Percentiles rank a stretch among this genome's conserved stretches.
Evolutionary conservation across 768 basidiomycete species (phyloP).

Genomic region (Chalciporus piperatus): DNA sequence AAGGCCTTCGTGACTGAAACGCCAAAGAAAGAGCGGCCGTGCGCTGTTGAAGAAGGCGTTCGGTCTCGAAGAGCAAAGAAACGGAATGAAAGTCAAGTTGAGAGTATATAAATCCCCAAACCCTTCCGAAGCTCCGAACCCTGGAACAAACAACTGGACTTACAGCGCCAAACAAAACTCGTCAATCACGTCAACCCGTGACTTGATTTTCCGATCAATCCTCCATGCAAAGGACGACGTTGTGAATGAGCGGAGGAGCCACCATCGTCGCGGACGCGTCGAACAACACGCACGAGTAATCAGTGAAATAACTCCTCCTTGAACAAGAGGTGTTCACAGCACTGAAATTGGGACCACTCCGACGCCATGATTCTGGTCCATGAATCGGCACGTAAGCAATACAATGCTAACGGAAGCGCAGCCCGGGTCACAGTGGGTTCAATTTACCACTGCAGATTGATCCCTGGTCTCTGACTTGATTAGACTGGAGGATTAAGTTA

Average conservation of each 20-base stretch:
- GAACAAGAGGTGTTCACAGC: too few relatives aligned
- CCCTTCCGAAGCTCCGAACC: conserved; percentile 10
- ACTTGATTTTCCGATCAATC: conserved; percentile 13
- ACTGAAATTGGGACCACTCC: too few relatives aligned
- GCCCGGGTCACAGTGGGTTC: neutral
- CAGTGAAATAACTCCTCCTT: too few relatives aligned
- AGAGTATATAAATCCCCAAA: conserved; percentile 4
- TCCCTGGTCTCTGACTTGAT: too few relatives aligned
- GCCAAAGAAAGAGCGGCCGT: conserved; percentile 33
- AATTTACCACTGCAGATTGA: neutral
- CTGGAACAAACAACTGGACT: conserved; percentile 21
- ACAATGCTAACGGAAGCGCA: neutral
- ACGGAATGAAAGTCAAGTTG: neutral
- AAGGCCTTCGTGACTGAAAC: conserved; percentile 36
- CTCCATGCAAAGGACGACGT: too few relatives aligned
- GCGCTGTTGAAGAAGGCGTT: conserved; percentile 13
- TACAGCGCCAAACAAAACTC: conserved; percentile 22
- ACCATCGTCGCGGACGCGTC: too few relatives aligned
- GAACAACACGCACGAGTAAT: too few relatives aligned
- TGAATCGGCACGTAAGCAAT: neutral
- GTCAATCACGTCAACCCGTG: conserved; percentile 20
- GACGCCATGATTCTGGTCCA: too few relatives aligned
- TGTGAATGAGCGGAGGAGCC: too few relatives aligned
- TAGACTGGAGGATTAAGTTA: too few relatives aligned
- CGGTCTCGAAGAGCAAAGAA: conserved; percentile 17